These are phyloP conservation scores for Dryas drummondii DNA, from an alignment of 306 rosid species.

Conservation along the genomic window DNA sequence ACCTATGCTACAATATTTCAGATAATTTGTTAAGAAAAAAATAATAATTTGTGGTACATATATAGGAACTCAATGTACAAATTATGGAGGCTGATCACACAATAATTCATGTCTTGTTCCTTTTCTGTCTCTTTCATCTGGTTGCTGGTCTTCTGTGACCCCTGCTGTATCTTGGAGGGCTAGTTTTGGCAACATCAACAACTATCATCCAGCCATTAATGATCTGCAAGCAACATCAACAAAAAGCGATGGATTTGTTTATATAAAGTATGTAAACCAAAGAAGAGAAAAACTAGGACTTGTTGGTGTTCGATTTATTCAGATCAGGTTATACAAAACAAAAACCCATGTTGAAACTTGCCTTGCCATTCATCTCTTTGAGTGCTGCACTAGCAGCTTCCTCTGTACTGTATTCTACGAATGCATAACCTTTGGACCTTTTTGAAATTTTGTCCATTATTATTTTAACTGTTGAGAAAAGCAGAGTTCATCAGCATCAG, in stretches of 20 bases:
- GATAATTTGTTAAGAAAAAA: too few relatives aligned
- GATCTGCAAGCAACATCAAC: constrained; percentile 51
- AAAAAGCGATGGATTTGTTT: background rate
- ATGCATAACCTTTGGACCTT: constrained; percentile 95
- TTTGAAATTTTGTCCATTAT: constrained; percentile 89
- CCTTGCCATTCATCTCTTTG: constrained; percentile 96
- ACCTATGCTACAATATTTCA: too few relatives aligned
- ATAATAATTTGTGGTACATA: background rate
- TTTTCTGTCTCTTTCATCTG: constrained; percentile 19
- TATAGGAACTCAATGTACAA: background rate
- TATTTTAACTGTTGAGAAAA: constrained; percentile 58
- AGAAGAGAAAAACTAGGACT: background rate
- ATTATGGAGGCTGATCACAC: background rate
- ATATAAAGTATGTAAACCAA: too few relatives aligned
- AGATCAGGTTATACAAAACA: background rate
- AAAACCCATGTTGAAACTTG: constrained; percentile 1
- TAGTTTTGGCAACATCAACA: constrained; percentile 79
- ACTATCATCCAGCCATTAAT: constrained; percentile 96
- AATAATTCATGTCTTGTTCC: background rate
- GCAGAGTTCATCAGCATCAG: constrained; percentile 24
- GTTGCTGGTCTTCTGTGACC: constrained; percentile 31
- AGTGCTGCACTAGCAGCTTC: constrained; percentile 85
- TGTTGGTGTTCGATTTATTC: background rate
- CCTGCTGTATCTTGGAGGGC: constrained; percentile 46
- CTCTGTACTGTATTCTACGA: constrained; percentile 75